phyloP scores from a whole-genome alignment of 208 protist species.

The Wallacemonas sp. region DNA sequence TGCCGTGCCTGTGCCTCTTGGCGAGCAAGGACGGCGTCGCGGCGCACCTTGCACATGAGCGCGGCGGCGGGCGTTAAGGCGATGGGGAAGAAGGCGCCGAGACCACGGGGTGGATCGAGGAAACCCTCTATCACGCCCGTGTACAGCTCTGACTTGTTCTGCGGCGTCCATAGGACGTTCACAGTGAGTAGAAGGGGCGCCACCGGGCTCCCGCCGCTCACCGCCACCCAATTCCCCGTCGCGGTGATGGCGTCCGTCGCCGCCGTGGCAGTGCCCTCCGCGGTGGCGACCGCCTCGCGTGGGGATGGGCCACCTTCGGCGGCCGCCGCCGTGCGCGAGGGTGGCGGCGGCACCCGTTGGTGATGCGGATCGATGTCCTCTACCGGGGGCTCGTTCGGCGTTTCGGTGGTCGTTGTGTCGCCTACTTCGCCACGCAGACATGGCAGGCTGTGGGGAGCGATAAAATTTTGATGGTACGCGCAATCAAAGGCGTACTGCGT shows the following conservation, averaged over 20 bases:
- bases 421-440: slow-evolving; percentile 1
- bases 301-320: no score
- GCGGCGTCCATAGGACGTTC: slow-evolving; percentile 4
- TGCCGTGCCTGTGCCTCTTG: background rate
- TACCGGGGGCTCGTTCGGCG: background rate
- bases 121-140: background rate
- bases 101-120: background rate
- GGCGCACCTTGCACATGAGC: background rate
- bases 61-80: background rate
- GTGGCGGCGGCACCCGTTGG: no score
- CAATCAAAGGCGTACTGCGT: slow-evolving; percentile 4
- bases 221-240: background rate
- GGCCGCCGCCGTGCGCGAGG: no score
- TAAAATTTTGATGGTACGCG: slow-evolving; percentile 8
- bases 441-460: background rate
- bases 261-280: no score
- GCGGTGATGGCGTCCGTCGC: background rate
- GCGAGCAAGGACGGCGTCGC: background rate
- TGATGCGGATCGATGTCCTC: slow-evolving; percentile 1
- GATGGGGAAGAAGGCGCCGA: slow-evolving; percentile 2
- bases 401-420: background rate
- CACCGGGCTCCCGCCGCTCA: background rate
- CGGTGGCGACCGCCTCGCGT: no score
- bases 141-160: slow-evolving; percentile 6
- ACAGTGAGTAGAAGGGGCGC: background rate